These are phyloP conservation scores for Pichia paraexigua DNA, from an alignment of 805 yeast genomes.

Conservation along the genomic window DNA sequence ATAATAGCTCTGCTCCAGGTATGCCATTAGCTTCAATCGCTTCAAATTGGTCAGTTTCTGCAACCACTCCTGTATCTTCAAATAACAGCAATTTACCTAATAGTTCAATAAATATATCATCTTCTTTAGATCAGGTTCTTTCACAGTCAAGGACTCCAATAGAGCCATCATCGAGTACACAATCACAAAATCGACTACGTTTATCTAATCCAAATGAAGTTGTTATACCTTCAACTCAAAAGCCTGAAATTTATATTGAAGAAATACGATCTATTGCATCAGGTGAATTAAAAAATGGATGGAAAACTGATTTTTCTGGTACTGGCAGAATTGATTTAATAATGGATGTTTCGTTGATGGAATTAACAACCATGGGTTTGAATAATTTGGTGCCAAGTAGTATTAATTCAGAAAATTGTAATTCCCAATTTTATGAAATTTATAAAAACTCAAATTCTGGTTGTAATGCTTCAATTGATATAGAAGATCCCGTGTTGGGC, in stretches of 20 bases:
- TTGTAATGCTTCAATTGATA: constrained; percentile 64
- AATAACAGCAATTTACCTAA: background rate
- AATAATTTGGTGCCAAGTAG: constrained; percentile 24
- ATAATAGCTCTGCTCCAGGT: background rate
- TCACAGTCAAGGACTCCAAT: background rate
- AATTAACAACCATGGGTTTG: constrained; percentile 45
- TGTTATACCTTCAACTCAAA: constrained; percentile 5
- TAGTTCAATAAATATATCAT: background rate
- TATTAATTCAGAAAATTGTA: constrained; percentile 28
- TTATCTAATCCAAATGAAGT: constrained; percentile 14
- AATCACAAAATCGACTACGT: background rate
- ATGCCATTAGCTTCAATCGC: constrained; percentile 18
- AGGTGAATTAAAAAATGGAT: constrained; percentile 83
- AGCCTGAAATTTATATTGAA: constrained; percentile 44
- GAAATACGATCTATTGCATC: constrained; percentile 65
- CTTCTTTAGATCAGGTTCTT: constrained; percentile 4
- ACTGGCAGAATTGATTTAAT: constrained; percentile 75
- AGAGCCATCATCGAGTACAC: background rate
- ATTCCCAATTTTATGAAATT: constrained; percentile 20
- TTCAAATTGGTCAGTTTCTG: constrained; percentile 12
- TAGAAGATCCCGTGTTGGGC: constrained; percentile 76
- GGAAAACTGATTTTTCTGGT: constrained; percentile 87
- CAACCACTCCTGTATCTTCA: background rate
- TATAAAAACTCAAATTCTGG: constrained; percentile 25
- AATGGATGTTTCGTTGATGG: constrained; percentile 57